Evolutionary conservation across 805 yeast genomes (phyloP), one percentile per base, ranked within the genome.

Genomic region (Cyberlindnera americana): DNA sequence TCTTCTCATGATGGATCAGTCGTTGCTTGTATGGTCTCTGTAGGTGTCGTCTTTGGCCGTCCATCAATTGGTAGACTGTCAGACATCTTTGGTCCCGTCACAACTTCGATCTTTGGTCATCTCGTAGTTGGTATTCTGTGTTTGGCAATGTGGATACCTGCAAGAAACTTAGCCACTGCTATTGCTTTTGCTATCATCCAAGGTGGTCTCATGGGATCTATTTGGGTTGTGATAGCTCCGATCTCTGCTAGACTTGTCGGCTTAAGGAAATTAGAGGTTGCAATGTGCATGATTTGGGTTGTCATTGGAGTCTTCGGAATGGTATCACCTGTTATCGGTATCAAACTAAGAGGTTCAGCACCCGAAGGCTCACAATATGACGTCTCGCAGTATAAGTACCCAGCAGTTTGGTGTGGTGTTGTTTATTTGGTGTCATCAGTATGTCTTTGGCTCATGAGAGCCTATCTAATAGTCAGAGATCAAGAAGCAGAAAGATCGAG

Each of bases 311-410:
- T 61, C 0, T 62, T 74, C 23, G 77, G 77, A 2, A 56, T 75
- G n/a, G 72, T 67, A 2, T 70, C 85, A 1, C 86, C 86, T 1
- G 69, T 79, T 17, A 71, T 81, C 43, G 86, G 86, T 6, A 65
- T 77, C 14, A 59, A 70, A 10, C 61, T 80, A 33, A 76, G 75
- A 41, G 44, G 57, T 4, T 22, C 43, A 5, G 31, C 49, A 4
- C 34, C 50, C n/a, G 46, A 51, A 17, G 70, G 67, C 1, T 53
- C 54, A 6, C 26, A 34, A 1, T 56, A 56, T 18, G 65, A 65
- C 29, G 72, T 79, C 6, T 57, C 62, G 8, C 77, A 72, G 49
- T 81, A 78, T 59, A 51, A 60, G 17, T 51, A 75, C 45, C 76
- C 83, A 8, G 67, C 81, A 1, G 66, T 80, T 1, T 81, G 80